Evolutionary conservation across 441 rosid genomes (phyloP), one percentile per base, ranked within the genome.

Genomic region (Arabidopsis lyrata): DNA sequence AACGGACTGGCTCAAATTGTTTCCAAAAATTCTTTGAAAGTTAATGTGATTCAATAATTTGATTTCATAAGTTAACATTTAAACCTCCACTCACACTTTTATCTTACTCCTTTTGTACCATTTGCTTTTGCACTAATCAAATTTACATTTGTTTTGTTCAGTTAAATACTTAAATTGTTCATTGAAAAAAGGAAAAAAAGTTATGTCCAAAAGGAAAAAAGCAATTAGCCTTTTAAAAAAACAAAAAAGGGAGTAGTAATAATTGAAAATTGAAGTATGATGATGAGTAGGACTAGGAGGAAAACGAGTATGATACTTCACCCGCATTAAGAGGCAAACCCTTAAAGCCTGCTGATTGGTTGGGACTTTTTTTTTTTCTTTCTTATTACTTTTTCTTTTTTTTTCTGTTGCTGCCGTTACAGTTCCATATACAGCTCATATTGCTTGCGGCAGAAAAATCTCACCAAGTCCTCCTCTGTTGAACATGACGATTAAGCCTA

Each of bases 391-490:
- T n/a, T n/a, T n/a, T n/a, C n/a, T 41, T 8, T 6, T 3, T 8
- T 48, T 31, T 56, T 66, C 62, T 52, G 78, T 68, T 75, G 54
- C 69, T 53, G 74, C 79, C 79, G 79, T 68, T 68, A 75, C 74
- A 67, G 39, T 60, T 68, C 75, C 53, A 61, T 61, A 38, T 69
- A 69, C 79, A 76, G 79, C 79, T 76, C 74, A 58, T 66, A 47
- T 38, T 18, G 54, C 63, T 55, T 48, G 11, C 53, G 53, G 53
- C 53, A 18, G 9, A 60, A 29, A 29, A 29, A 39, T 47, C 20
- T 11, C 31, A 36, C 31, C 69, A 52, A 54, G n/a, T 68, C 78
- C 1, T 29, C 35, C 56, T 48, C 68, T 34, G 24, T 35, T 15
- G 38, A 68, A 54, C 60, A 76, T 70, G 80, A 70, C 77, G 74